Percentiles rank a stretch among this genome's conserved stretches.
These are phyloP conservation scores for Somion occarium DNA, from an alignment of 1,284 basidiomycete genomes.

Conservation along the genomic window DNA sequence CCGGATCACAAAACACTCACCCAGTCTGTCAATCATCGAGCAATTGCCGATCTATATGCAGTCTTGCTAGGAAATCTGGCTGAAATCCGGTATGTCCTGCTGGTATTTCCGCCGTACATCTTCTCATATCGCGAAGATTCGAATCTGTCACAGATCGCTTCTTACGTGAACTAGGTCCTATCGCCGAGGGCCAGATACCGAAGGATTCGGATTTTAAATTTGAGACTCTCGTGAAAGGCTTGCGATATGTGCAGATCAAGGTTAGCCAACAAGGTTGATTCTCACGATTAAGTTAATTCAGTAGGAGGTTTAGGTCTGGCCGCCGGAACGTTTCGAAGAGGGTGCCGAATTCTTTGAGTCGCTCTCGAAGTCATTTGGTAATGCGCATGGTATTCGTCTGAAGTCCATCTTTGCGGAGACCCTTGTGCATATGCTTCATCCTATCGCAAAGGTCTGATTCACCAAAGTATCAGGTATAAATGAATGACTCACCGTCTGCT, in stretches of 20 bases:
- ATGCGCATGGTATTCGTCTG: constrained; percentile 80
- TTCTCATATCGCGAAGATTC: constrained; percentile 47
- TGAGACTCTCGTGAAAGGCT: constrained; percentile 77
- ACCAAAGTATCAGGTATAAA: background rate
- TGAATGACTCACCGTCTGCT: no score
- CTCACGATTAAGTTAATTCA: constrained; percentile 4
- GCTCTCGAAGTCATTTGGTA: constrained; percentile 78
- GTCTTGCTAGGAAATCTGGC: constrained; percentile 81
- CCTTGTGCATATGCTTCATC: constrained; percentile 76
- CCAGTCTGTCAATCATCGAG: constrained; percentile 69
- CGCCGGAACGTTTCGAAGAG: constrained; percentile 90
- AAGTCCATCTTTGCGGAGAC: constrained; percentile 88
- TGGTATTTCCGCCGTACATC: background rate
- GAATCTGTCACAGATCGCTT: constrained; percentile 86
- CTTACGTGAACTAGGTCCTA: constrained; percentile 71
- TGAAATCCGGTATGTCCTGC: constrained; percentile 55
- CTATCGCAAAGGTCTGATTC: constrained; percentile 74
- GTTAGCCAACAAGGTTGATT: constrained; percentile 34
- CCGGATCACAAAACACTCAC: constrained; percentile 65
- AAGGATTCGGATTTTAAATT: constrained; percentile 79
- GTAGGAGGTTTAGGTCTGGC: constrained; percentile 67
- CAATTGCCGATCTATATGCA: constrained; percentile 79
- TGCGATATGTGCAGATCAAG: constrained; percentile 79
- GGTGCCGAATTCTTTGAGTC: constrained; percentile 89
- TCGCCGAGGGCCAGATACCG: constrained; percentile 65